Percentiles rank a stretch among this genome's conserved stretches.
Conservation (phyloP, 75 land plant genomes). For the Isoetes taiwanensis region DNA sequence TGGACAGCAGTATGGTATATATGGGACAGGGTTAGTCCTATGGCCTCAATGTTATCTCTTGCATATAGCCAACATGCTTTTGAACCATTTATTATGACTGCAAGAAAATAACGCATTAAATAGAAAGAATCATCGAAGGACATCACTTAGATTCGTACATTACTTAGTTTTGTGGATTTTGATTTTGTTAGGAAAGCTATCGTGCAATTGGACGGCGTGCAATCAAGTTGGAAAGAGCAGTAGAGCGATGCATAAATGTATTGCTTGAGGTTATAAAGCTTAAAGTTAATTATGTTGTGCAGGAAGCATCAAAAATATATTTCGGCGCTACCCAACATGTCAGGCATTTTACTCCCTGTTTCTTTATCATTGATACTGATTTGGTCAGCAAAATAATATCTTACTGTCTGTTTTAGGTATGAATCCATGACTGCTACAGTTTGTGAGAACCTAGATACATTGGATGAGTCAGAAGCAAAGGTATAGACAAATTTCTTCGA, state of each 20-base stretch:
- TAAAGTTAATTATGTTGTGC: slow-evolving; percentile 2
- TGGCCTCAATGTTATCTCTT: no score
- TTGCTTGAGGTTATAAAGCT: slow-evolving; percentile 4
- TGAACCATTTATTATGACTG: no score
- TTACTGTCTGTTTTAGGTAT: not conserved
- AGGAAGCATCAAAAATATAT: slow-evolving; percentile 8
- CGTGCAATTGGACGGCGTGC: slow-evolving; percentile 1
- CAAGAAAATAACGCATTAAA: no score
- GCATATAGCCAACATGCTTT: no score
- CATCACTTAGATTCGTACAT: no score
- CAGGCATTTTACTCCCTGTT: not conserved
- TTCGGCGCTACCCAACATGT: slow-evolving; percentile 7
- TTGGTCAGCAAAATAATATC: not conserved
- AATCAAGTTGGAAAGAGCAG: slow-evolving; percentile 4
- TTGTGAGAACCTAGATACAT: slow-evolving; percentile 1
- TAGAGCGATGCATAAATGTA: slow-evolving; percentile 3
- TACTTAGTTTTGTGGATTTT: no score
- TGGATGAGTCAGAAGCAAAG: slow-evolving; percentile 6
- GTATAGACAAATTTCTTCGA: no score
- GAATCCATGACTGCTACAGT: slow-evolving; percentile 1
- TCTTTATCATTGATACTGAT: no score
- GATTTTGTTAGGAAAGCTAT: slow-evolving; percentile 5
- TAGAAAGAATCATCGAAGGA: no score
- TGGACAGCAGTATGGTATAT: no score
- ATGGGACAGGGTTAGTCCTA: no score